Evolutionary conservation across 2,329 filamentous ascomycete species (phyloP), one percentile per base, ranked within the genome.

Genomic region (Pseudonectria foliicola): DNA sequence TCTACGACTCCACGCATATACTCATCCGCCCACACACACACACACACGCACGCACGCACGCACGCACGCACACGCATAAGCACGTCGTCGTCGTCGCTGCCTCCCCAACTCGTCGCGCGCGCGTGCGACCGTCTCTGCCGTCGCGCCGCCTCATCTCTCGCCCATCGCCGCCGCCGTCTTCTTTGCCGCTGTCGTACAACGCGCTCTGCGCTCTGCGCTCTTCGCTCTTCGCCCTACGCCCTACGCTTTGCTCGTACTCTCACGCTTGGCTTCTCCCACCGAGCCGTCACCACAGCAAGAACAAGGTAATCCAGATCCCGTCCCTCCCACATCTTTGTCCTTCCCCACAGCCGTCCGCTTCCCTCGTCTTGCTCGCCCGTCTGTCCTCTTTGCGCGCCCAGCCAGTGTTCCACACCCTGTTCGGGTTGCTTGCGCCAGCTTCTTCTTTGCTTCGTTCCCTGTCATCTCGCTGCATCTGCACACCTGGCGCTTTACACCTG

Each of bases 141-240:
- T 21, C 18, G 18, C 18, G 18, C 18, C 18, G 18, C 8, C 30
- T 35, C 42, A 30, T 38, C 34, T 49, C 43, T 33, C 40, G 39
- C 38, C 38, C 38, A 29, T 50, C 46, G 37, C 40, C 48, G 37
- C 35, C 35, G 42, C 37, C 37, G 33, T 31, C 31, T n/a, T 32
- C 23, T 12, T 32, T 30, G 27, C 25, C 34, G 10, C 27, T 39
- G 49, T 52, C 41, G 49, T 47, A 52, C 49, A 52, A 52, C 49
- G 40, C 47, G 49, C 45, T 46, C 44, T 49, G 45, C 45, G 39
- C 46, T 43, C 39, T 21, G 14, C 29, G 36, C 45, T 37, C 45
- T 36, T 33, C 37, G 31, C 27, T 44, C 31, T 10, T 30, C 28
- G 13, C n/a, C n/a, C 18, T 21, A 23, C 30, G 30, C 30, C 18